Evolutionary conservation across 139 green algal species (phyloP), one percentile per base, ranked within the genome.

Genomic region (Ulvella scutata): DNA sequence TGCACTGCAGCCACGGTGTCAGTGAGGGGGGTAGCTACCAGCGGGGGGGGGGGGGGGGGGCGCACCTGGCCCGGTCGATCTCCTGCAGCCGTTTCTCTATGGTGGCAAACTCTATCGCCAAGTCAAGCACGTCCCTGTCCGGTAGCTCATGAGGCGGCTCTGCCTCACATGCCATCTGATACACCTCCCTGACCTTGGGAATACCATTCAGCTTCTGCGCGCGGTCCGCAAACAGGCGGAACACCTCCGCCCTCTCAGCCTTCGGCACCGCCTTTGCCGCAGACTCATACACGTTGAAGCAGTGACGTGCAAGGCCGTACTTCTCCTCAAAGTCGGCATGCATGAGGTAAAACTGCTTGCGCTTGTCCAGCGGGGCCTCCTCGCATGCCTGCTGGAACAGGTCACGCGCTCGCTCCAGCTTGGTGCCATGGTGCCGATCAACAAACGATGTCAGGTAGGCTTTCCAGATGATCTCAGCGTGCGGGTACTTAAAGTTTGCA

Each of bases 141-240:
- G 84, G 59, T 34, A 96, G 77, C 10, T 88, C 80, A 38, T 88
- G 72, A 0, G 92, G 88, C 21, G 85, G 80, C 77, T 92, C 80
- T 37, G 83, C 85, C 84, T 97, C 90, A 37, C 96, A 93, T 1
- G 88, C 88, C 3, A 75, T 82, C 83, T 98, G 89, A 74, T 97
- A 98, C 72, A 98, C 92, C 74, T 98, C 92, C 0, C 94, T 87
- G 26, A 96, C 87, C 89, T 92, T 74, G 26, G 73, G 3, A 26
- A 98, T 84, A 35, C 95, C 95, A 80, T 96, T 98, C 77, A 96
- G 96, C 61, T 97, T 88, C 3, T 83, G 87, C 3, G 95, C 94
- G 20, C 90, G 85, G 4, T 83, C 81, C 4, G 97, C 75, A 83
- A 96, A 98, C 4, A 96, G 35, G 33, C 97, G 88, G 39, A 94